Conservation (phyloP, 2,329 filamentous ascomycete genomes). For the Colletotrichum tabaci region DNA sequence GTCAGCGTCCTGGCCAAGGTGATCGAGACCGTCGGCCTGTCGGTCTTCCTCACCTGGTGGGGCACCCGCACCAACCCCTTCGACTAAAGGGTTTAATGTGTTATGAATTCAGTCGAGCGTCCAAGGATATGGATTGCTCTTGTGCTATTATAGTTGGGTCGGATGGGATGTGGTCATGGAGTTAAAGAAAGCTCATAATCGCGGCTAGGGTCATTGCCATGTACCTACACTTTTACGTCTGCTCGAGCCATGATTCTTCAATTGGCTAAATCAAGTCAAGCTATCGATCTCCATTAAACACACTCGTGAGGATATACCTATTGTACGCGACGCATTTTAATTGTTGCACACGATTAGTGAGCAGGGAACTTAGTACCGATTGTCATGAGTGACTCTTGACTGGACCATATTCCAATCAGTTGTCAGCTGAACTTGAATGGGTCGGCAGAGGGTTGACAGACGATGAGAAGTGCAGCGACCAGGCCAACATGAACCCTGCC, state of each 20-base stretch:
- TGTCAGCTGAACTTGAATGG: neutral
- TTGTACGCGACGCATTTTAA: no score
- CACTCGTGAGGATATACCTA: no score
- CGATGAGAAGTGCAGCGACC: neutral
- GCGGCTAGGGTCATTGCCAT: conserved; percentile 29
- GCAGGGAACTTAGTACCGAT: no score
- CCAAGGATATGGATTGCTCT: neutral
- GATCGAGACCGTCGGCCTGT: conserved; percentile 93
- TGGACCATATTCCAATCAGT: no score
- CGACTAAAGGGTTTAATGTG: conserved; percentile 68
- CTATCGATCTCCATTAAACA: rapidly evolving
- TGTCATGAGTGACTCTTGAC: neutral
- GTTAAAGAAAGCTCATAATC: conserved; percentile 32
- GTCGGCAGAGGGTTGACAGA: rapidly evolving
- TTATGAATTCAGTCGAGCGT: conserved; percentile 19
- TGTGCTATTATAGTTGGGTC: conserved; percentile 40
- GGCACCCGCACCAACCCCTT: conserved; percentile 95
- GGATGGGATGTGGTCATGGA: conserved; percentile 38
- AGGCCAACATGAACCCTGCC: no score
- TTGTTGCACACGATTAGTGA: no score
- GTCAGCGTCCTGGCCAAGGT: conserved; percentile 87
- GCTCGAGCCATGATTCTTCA: conserved; percentile 27
- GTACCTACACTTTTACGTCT: conserved; percentile 33
- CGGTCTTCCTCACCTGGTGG: conserved; percentile 96
- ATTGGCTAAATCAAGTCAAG: conserved; percentile 3